These are phyloP conservation scores for Hagleromyces aurorensis DNA, from an alignment of 805 yeast species.

Conservation along the genomic window DNA sequence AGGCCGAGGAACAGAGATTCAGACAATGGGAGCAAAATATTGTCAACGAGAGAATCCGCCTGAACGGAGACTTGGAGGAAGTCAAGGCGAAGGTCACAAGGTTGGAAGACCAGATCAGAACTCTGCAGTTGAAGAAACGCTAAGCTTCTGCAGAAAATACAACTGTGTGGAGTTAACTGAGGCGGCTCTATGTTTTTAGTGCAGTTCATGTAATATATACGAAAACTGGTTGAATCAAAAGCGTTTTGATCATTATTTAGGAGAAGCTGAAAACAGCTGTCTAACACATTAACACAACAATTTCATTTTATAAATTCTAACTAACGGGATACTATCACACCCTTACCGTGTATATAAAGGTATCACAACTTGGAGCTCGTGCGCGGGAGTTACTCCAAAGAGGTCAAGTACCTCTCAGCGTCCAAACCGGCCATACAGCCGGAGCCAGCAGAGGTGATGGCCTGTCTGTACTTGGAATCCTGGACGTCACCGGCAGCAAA, in stretches of 20 bases:
- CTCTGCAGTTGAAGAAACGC: slow-evolving; percentile 47
- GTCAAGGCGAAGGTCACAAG: slow-evolving; percentile 69
- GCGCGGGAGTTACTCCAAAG: slow-evolving; percentile 38
- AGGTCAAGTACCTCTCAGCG: slow-evolving; percentile 77
- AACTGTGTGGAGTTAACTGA: no score
- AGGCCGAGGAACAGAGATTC: slow-evolving; percentile 93
- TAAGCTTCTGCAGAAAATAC: no score
- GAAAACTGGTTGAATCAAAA: no score
- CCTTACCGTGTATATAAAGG: no score
- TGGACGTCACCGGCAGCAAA: slow-evolving; percentile 99
- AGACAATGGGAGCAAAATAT: slow-evolving; percentile 98
- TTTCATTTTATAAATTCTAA: no score
- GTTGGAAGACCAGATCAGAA: slow-evolving; percentile 68
- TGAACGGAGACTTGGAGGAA: slow-evolving; percentile 88
- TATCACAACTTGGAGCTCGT: no score
- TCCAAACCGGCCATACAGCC: slow-evolving; percentile 99
- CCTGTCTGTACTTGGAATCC: slow-evolving; percentile 95
- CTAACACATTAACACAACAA: no score
- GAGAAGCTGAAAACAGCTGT: no score
- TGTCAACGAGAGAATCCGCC: slow-evolving; percentile 87
- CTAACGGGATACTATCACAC: no score
- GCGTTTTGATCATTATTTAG: no score
- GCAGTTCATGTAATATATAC: no score
- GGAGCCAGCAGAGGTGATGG: slow-evolving; percentile 98
- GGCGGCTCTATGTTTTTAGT: no score